Base-by-base conservation (phyloP, 2,329 filamentous ascomycete genomes). In the Aureobasidium namibiae region DNA sequence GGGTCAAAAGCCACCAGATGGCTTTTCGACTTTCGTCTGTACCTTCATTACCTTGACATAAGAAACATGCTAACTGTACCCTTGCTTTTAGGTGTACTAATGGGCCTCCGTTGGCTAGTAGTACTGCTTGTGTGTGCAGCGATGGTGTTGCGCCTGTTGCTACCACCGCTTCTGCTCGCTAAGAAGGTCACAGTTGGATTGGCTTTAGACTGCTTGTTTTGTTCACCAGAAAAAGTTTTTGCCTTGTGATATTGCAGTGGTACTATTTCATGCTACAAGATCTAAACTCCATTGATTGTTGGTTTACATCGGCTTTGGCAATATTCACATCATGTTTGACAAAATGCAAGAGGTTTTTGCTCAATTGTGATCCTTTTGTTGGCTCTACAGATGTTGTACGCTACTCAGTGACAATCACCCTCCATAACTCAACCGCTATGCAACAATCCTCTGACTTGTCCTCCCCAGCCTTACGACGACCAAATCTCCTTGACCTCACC, bases 401-500 rank as follows among this genome's bases (percentile, higher is more conserved):
- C 38, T 23, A 44, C 26, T 46, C 26, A n/a, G 18, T 33, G 9
- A 45, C 16, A 48, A 33, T 16, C n/a, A 18, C 4, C 26, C 26
- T 29, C 26, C 38, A 41, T 2, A 33, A 48, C 44, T 33, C 44
- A 26, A 31, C 9, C 44, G 44, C 44, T 48, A 48, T 31, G 24
- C 26, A 31, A 33, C n/a, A 33, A 48, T 11, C n/a, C n/a, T 11
- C 16, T 18, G n/a, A 11, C 14, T 31, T 11, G 6, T 2, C 14
- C 26, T 14, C 11, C 0, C 4, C 14, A 7, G 4, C 34, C 23
- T 54, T 9, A 24, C 50, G 41, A 61, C 18, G 39, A 50, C 65
- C 65, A 72, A 65, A 82, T 82, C 70, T 90, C 86, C 69, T 79
- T 83, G 11, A 88, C 70, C 67, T 71, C 81, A 1, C 87, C 88